Base-by-base conservation (phyloP, 768 basidiomycete species). In the Wakefieldia striispora region DNA sequence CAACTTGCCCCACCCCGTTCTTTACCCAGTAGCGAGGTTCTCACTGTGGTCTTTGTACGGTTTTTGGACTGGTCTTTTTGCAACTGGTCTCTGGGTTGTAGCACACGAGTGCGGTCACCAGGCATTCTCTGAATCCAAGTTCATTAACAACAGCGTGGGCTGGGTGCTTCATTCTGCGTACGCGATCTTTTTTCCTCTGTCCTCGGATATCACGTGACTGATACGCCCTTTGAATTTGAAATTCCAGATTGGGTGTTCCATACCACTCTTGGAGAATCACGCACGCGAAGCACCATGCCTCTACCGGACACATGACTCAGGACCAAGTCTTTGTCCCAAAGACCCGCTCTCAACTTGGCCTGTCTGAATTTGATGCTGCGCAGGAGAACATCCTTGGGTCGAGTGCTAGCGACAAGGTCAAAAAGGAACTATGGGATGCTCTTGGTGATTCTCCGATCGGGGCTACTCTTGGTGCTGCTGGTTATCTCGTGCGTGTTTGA, bases 31-130 rank as follows among this genome's bases (percentile, higher is more conserved):
- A 35, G 81, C 81, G 37, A 76, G 82, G 36, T 69, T 89, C 57
- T 73, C 82, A 1, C 59, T 93, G 27, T 95, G 91, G 91, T 75
- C 86, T 3, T 56, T 89, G 37, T 95, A 95, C 69, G 77, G 83
- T 26, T 88, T 95, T 72, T 80, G 79, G 64, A 72, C 85, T 6
- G 94, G 95, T 47, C 81, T 95, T 26, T 88, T 93, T 52, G 86
- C 78, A 5, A 97, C 95, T 17, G 95, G 95, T 51, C 74, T 97
- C 44, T 97, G 95, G 95, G 87, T 94, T 56, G 75, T 95, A 51
- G 94, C 86, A 40, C 93, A 95, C 64, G 94, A 97, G 71, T 94
- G 91, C 59, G 95, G 95, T 26, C 95, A 99, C 69, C 93, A 95
- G 68, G 89, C 91, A 0, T 99, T 92, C 76, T 97, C 94, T 1